Evolutionary conservation across 1,284 basidiomycete species (phyloP), one percentile per base, ranked within the genome.

Genomic region (Cutaneotrichosporon mucoides): DNA sequence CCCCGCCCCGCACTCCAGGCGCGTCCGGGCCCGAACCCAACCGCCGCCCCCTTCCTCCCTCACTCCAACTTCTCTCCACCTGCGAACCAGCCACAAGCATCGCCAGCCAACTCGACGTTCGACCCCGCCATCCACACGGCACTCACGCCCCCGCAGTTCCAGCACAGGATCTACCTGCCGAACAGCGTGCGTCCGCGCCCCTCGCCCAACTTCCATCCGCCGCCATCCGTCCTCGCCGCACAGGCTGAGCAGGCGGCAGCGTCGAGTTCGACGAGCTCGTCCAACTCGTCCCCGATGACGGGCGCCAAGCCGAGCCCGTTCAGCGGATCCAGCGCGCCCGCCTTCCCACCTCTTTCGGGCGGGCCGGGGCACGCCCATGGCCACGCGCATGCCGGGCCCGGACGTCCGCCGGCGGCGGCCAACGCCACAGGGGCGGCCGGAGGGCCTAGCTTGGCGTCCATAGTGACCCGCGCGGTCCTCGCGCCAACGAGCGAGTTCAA

Each of bases 161-260:
- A 79, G 66, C 77, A 79, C 62, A 66, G 77, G 4, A 79, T 77
- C 34, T 79, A 76, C 41, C 69, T 77, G 5, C 76, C 75, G 8
- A 69, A 61, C 59, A 55, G 67, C 13, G 68, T 70, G n/a, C 69
- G 73, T 38, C 73, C 75, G 9, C 66, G 73, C 42, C 72, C 71
- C 8, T 61, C 68, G 5, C 75, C 71, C 4, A 74, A 68, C 54
- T 74, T 73, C 64, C 73, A 75, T 57, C 73, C 73, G 9, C 73
- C 72, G 11, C 73, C 72, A 9, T 65, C 63, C 36, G 71, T 73
- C 10, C 44, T 73, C 35, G 72, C 70, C 5, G 67, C 72, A 50
- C 68, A 68, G 44, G 59, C 63, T 12, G 50, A 59, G 33, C 59
- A 66, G 46, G 62, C 64, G 7, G 52, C 24, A 24, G 24, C 63